A percentile compares a stretch with the other conserved stretches of the same genome.
phyloP scores from a whole-genome alignment of 1,284 basidiomycete genomes.

The Mycena sp. region DNA sequence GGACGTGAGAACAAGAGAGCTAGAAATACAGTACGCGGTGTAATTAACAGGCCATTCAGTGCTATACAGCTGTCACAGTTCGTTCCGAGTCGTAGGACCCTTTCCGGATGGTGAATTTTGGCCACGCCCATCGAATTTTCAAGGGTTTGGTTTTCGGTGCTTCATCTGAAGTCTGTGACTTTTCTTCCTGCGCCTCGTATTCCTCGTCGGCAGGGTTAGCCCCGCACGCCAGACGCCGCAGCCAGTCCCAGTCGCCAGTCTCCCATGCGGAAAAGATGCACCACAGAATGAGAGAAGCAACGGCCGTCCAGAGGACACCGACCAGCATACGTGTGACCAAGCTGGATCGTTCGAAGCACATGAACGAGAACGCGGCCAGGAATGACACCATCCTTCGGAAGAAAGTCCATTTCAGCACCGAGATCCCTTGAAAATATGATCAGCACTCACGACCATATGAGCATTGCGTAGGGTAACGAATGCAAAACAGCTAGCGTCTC shows the following conservation, averaged over 20 bases:
- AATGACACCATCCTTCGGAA: slow-evolving; percentile 47
- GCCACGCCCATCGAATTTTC: background rate
- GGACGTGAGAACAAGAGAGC: too few relatives aligned
- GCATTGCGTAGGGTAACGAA: slow-evolving; percentile 55
- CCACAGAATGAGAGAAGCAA: slow-evolving; percentile 44
- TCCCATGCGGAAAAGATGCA: slow-evolving; percentile 41
- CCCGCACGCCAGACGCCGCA: background rate
- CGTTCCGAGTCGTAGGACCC: slow-evolving; percentile 8
- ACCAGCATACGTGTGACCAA: slow-evolving; percentile 38
- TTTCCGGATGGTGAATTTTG: background rate
- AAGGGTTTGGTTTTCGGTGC: background rate
- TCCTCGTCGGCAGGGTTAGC: too few relatives aligned
- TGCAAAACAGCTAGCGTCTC: slow-evolving; percentile 56
- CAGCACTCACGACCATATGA: slow-evolving; percentile 55
- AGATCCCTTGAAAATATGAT: background rate
- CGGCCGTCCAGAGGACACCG: slow-evolving; percentile 34
- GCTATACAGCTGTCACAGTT: slow-evolving; percentile 2
- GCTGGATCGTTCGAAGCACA: slow-evolving; percentile 43
- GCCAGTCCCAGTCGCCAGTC: slow-evolving; percentile 6
- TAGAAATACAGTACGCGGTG: slow-evolving; percentile 13
- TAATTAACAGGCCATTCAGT: too few relatives aligned
- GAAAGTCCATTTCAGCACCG: background rate
- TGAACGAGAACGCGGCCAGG: slow-evolving; percentile 46
- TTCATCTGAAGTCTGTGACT: too few relatives aligned
- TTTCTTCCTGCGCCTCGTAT: too few relatives aligned